Evolutionary conservation across 768 basidiomycete species (phyloP).

Genomic region (Kwoniella dendrophila): DNA sequence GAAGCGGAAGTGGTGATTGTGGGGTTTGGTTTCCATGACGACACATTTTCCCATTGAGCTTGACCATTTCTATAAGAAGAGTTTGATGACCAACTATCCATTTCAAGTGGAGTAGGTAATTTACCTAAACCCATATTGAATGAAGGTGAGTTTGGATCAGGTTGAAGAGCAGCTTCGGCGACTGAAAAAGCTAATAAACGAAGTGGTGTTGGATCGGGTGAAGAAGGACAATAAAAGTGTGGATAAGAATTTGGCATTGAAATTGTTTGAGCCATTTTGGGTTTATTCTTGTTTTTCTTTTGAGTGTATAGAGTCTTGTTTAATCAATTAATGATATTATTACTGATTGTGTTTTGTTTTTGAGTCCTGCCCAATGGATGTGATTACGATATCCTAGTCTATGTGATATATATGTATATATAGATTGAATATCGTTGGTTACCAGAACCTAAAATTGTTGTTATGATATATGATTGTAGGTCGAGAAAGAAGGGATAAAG

Average conservation of each 20-base stretch:
- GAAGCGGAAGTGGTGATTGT: not conserved
- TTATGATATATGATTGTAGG: constrained; percentile 1
- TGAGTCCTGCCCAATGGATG: constrained; percentile 14
- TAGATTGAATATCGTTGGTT: not conserved
- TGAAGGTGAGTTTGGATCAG: constrained; percentile 47
- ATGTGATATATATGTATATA: not conserved
- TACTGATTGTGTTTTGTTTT: not conserved
- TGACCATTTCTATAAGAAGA: too few relatives aligned
- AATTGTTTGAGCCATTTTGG: constrained; percentile 35
- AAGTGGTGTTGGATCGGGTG: constrained; percentile 48
- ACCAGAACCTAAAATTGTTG: constrained; percentile 17
- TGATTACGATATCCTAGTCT: not conserved
- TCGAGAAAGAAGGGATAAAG: not conserved
- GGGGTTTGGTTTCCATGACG: constrained; percentile 4
- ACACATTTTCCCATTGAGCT: constrained; percentile 3
- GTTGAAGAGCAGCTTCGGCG: constrained; percentile 47
- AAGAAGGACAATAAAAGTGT: constrained; percentile 30
- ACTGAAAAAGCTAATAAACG: constrained; percentile 46
- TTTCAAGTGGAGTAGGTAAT: constrained; percentile 18
- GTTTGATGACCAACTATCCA: constrained; percentile 1
- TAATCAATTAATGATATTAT: not conserved
- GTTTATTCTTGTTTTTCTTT: not conserved
- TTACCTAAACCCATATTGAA: constrained; percentile 22
- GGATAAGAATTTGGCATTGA: constrained; percentile 22
- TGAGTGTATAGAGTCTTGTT: not conserved